A percentile compares a stretch with the other conserved stretches of the same genome.
Evolutionary conservation across 1,284 basidiomycete species (phyloP).

Genomic region (Puccinia polysora): DNA sequence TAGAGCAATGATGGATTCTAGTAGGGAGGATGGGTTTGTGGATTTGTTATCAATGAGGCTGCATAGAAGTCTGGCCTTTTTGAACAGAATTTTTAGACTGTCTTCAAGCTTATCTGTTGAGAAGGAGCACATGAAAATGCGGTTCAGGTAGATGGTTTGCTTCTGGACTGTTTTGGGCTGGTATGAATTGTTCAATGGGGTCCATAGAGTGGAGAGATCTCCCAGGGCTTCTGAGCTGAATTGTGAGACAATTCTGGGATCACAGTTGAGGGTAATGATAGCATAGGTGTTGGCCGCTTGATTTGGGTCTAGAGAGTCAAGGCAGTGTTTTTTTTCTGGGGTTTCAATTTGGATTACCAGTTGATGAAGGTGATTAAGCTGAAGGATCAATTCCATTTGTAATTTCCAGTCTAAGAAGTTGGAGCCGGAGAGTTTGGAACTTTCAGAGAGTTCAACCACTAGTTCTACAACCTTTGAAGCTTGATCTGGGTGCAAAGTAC

Average conservation of each 20-base stretch:
- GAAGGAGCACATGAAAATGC: not conserved
- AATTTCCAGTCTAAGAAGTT: conserved; percentile 24
- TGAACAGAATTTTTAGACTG: not conserved
- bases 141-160: conserved; percentile 7
- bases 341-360: not conserved
- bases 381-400: conserved; percentile 4
- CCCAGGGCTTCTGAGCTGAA: not conserved
- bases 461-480: conserved; percentile 11
- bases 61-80: not conserved
- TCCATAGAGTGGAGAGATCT: not conserved
- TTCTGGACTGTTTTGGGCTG: conserved; percentile 17
- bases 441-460: not conserved
- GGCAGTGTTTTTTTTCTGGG: not conserved
- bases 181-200: not conserved
- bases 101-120: not conserved
- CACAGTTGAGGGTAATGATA: conserved; percentile 6
- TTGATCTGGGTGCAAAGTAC: no score
- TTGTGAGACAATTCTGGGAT: conserved; percentile 15
- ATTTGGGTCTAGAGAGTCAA: not conserved
- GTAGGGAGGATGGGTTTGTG: not conserved
- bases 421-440: not conserved
- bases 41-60: conserved; percentile 6
- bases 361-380: not conserved
- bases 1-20: conserved; percentile 4
- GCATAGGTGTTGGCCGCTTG: not conserved